These are phyloP conservation scores for Pseudovirgaria hyperparasitica DNA, from an alignment of 2,329 filamentous ascomycete genomes.

Conservation along the genomic window DNA sequence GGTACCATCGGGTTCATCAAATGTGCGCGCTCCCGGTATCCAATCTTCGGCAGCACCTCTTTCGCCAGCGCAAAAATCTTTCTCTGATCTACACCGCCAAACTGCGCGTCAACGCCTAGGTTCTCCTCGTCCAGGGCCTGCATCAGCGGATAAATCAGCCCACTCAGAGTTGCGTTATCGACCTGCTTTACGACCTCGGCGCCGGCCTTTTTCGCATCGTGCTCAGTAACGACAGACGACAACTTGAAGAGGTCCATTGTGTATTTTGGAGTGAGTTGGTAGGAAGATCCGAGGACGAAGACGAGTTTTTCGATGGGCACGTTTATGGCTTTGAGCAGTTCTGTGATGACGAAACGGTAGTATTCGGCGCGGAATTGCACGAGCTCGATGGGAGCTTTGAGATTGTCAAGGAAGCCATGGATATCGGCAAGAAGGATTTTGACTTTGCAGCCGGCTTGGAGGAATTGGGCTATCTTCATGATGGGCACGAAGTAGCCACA, in stretches of 20 bases:
- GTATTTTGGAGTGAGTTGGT: conserved; percentile 59
- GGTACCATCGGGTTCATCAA: conserved; percentile 83
- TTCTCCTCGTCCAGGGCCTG: conserved; percentile 80
- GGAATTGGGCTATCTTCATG: conserved; percentile 80
- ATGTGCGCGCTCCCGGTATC: conserved; percentile 63
- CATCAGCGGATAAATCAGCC: conserved; percentile 72
- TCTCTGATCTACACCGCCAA: conserved; percentile 66
- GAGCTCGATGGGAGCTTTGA: conserved; percentile 80
- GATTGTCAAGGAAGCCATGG: conserved; percentile 65
- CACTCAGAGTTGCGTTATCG: conserved; percentile 58
- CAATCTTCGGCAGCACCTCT: conserved; percentile 73
- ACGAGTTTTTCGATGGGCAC: conserved; percentile 67
- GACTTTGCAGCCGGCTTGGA: conserved; percentile 72
- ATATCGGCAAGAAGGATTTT: conserved; percentile 57
- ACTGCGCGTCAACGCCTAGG: conserved; percentile 76
- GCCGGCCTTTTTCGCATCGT: conserved; percentile 80
- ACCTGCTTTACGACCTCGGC: conserved; percentile 93
- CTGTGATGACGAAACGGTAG: conserved; percentile 66
- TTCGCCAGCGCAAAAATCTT: conserved; percentile 82
- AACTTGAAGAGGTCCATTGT: conserved; percentile 82
- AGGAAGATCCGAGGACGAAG: conserved; percentile 74
- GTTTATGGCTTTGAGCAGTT: conserved; percentile 62
- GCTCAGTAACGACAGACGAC: conserved; percentile 55
- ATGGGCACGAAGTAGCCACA: conserved; percentile 81
- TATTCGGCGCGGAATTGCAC: conserved; percentile 72